These are phyloP conservation scores for Vicia villosa DNA, from an alignment of 306 rosid species.

Conservation along the genomic window DNA sequence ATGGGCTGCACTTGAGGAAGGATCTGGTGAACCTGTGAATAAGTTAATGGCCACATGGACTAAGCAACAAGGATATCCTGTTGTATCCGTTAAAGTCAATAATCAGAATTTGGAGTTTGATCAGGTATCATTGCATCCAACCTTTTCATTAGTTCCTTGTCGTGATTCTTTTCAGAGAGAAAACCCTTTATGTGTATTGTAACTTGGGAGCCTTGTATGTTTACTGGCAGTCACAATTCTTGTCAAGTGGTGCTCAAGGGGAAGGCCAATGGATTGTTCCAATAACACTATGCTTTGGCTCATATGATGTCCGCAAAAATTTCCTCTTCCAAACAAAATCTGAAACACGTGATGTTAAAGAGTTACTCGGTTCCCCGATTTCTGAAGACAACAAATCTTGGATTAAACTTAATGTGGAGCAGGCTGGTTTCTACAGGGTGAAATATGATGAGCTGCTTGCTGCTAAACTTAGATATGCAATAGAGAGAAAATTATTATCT, in stretches of 20 bases:
- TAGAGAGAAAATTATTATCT: too few relatives aligned
- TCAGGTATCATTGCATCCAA: slow-evolving; percentile 33
- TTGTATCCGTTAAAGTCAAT: too few relatives aligned
- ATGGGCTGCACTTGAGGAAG: too few relatives aligned
- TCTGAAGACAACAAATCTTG: slow-evolving; percentile 46
- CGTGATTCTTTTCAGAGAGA: slow-evolving; percentile 14
- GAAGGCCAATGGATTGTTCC: too few relatives aligned
- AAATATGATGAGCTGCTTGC: too few relatives aligned
- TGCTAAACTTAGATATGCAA: too few relatives aligned
- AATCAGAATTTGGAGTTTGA: too few relatives aligned
- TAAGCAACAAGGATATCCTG: too few relatives aligned
- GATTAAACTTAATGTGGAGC: slow-evolving; percentile 91
- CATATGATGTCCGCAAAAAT: slow-evolving; percentile 64
- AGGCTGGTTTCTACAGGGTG: slow-evolving; percentile 96
- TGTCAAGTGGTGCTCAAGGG: slow-evolving; percentile 75
- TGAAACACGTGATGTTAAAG: slow-evolving; percentile 57
- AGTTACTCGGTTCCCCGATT: slow-evolving; percentile 41
- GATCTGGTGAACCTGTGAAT: too few relatives aligned
- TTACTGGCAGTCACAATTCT: slow-evolving; percentile 74
- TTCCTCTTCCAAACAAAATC: slow-evolving; percentile 69
- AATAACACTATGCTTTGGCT: slow-evolving; percentile 70
- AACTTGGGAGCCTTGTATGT: slow-evolving; percentile 24
- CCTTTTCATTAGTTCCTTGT: slow-evolving; percentile 28
- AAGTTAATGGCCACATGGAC: too few relatives aligned
- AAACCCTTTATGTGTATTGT: slow-evolving; percentile 22